Conservation (phyloP, 2,329 filamentous ascomycete genomes). For the Colletotrichum eremochloae region DNA sequence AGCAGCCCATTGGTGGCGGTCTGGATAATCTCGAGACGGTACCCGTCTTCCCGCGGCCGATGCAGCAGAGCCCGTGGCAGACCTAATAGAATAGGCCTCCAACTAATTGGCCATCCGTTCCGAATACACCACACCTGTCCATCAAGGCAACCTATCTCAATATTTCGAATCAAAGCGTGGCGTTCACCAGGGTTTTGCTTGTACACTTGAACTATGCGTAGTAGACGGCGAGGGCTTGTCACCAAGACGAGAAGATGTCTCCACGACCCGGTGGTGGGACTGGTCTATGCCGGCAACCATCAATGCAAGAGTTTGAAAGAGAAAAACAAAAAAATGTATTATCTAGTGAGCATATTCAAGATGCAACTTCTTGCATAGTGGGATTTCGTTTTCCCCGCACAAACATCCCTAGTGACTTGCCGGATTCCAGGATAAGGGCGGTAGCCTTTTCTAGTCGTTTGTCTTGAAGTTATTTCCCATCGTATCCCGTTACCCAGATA, state of each 20-base stretch:
- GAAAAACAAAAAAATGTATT: slow-evolving; percentile 36
- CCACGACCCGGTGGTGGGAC: not conserved
- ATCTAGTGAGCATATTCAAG: slow-evolving; percentile 40
- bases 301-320: slow-evolving; percentile 20
- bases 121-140: slow-evolving; percentile 31
- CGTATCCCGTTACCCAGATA: not conserved
- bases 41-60: slow-evolving; percentile 87
- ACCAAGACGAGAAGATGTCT: slow-evolving; percentile 26
- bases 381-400: not conserved
- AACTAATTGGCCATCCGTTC: not conserved
- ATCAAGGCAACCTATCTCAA: slow-evolving; percentile 43
- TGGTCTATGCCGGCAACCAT: slow-evolving; percentile 8
- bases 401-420: not conserved
- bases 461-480: not conserved
- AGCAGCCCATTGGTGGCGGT: slow-evolving; percentile 84
- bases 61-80: slow-evolving; percentile 73
- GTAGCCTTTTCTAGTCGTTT: not conserved
- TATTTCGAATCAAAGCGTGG: slow-evolving; percentile 51
- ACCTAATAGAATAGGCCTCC: slow-evolving; percentile 29
- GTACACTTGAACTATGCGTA: slow-evolving; percentile 35
- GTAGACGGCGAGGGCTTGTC: slow-evolving; percentile 45
- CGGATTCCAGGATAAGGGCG: not conserved
- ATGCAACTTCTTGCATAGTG: slow-evolving; percentile 40
- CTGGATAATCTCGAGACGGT: slow-evolving; percentile 84
- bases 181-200: slow-evolving; percentile 48